Percentiles rank a stretch among this genome's conserved stretches.
phyloP scores from a whole-genome alignment of 2,329 filamentous ascomycete species.

The Aureobasidium sp. region DNA sequence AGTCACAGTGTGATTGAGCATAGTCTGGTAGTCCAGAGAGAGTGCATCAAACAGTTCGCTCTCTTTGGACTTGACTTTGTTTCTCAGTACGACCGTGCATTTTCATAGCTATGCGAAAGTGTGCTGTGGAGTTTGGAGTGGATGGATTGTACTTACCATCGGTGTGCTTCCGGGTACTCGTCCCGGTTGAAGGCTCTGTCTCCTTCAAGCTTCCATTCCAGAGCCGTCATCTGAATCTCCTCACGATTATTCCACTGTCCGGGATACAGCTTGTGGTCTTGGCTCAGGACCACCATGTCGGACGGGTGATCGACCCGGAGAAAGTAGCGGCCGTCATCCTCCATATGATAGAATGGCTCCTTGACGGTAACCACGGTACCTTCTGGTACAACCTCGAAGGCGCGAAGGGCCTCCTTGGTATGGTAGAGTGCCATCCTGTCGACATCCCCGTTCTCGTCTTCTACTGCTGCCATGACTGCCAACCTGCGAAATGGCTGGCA shows the following conservation, averaged over 20 bases:
- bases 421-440: constrained; percentile 23
- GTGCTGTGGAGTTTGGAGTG: neutral
- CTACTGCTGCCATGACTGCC: constrained; percentile 22
- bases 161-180: constrained; percentile 18
- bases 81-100: neutral
- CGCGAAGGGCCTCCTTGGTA: constrained; percentile 1
- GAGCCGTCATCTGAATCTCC: constrained; percentile 4
- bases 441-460: constrained; percentile 33
- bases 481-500: constrained; percentile 14
- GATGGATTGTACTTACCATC: neutral
- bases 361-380: constrained; percentile 23
- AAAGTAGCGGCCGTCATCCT: constrained; percentile 6
- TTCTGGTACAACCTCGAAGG: constrained; percentile 16
- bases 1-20: neutral
- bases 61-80: neutral
- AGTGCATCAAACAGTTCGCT: neutral
- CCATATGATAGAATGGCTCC: constrained; percentile 22
- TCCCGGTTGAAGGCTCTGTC: constrained; percentile 19
- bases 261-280: neutral
- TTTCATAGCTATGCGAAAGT: neutral
- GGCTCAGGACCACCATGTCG: constrained; percentile 21
- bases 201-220: constrained; percentile 20
- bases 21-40: neutral
- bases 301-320: constrained; percentile 26
- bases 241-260: constrained; percentile 11